phyloP scores from a whole-genome alignment of 306 rosid genomes.

The Cicer chorassanicum region DNA sequence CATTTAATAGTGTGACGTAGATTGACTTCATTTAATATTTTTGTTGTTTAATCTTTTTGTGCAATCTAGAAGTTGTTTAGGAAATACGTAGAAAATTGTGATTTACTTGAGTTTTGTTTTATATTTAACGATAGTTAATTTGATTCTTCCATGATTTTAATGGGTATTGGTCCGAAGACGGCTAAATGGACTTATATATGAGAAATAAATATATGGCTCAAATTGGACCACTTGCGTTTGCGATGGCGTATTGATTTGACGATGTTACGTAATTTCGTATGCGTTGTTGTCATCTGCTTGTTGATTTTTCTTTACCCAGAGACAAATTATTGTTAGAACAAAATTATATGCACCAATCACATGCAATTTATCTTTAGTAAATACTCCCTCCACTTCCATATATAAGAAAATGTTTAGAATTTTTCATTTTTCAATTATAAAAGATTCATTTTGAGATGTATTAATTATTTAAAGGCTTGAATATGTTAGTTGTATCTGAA shows the following conservation, averaged over 20 bases:
- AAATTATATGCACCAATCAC: no score
- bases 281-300: neutral
- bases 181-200: conserved; percentile 8
- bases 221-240: neutral
- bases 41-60: neutral
- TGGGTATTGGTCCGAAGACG: conserved; percentile 8
- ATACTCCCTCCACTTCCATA: no score
- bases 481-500: no score
- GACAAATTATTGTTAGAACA: no score
- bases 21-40: neutral
- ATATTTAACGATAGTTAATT: neutral
- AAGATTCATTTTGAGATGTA: no score
- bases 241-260: neutral
- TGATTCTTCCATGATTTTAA: neutral
- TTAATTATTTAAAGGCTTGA: no score
- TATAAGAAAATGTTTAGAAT: no score
- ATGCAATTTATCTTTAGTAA: no score
- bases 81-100: neutral
- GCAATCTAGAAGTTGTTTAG: conserved; percentile 36
- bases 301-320: no score
- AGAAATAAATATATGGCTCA: neutral
- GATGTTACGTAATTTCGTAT: conserved; percentile 3
- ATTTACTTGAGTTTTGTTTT: neutral
- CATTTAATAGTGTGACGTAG: neutral
- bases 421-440: no score